These are phyloP conservation scores for Trichophaea hybrida DNA, from an alignment of 2,329 filamentous ascomycete genomes.

Conservation along the genomic window DNA sequence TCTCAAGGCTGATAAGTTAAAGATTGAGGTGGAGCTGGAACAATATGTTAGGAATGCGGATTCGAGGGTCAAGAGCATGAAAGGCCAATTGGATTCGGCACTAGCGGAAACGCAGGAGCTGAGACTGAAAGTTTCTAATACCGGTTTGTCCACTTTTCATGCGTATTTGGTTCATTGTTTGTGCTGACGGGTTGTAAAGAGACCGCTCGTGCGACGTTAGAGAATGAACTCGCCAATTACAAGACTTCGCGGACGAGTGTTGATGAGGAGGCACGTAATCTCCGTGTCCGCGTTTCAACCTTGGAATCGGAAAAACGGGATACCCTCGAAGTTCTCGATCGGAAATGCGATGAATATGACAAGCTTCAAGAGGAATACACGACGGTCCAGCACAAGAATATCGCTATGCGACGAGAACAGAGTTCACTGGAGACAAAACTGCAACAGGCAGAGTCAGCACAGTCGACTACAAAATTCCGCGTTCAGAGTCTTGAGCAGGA, in stretches of 20 bases:
- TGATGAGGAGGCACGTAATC: slow-evolving; percentile 56
- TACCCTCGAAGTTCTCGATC: slow-evolving; percentile 73
- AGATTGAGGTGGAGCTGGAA: slow-evolving; percentile 83
- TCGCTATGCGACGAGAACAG: slow-evolving; percentile 71
- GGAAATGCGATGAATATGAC: slow-evolving; percentile 76
- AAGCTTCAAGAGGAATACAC: slow-evolving; percentile 74
- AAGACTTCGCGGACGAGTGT: slow-evolving; percentile 62
- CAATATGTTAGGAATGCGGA: slow-evolving; percentile 74
- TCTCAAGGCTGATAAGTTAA: slow-evolving; percentile 73
- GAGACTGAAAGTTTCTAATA: slow-evolving; percentile 63
- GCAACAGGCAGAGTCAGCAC: slow-evolving; percentile 65
- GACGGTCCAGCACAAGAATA: slow-evolving; percentile 73
- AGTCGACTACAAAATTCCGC: slow-evolving; percentile 71
- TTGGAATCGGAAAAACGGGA: slow-evolving; percentile 88
- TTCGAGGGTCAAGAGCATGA: slow-evolving; percentile 66
- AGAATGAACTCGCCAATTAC: slow-evolving; percentile 66
- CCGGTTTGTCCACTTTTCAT: slow-evolving; percentile 45
- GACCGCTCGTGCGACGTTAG: slow-evolving; percentile 55
- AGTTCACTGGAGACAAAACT: slow-evolving; percentile 67
- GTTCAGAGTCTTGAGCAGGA: slow-evolving; percentile 85
- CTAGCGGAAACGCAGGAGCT: slow-evolving; percentile 71
- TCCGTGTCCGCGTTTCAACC: slow-evolving; percentile 69
- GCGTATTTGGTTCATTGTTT: background rate
- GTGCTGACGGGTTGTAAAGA: slow-evolving; percentile 40
- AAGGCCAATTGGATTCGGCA: slow-evolving; percentile 66